Evolutionary conservation across 352 stramenopile genomes (phyloP).

Genomic region (Globisporangium polare): DNA sequence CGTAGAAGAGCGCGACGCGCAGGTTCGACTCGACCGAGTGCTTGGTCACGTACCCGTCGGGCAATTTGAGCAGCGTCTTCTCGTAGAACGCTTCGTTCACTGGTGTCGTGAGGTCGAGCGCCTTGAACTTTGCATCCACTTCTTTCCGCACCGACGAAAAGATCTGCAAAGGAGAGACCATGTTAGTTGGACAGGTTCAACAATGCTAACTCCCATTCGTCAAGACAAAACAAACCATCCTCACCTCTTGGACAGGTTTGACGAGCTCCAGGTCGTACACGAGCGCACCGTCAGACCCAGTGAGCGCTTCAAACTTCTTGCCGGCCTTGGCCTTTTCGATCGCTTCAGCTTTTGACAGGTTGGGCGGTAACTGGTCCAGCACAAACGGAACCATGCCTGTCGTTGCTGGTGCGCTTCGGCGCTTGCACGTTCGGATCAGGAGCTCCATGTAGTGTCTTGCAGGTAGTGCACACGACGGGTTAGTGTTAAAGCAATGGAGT

Average conservation of each 20-base stretch:
- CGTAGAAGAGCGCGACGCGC: conserved; percentile 87
- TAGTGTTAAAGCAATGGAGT: neutral
- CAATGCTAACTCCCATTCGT: neutral
- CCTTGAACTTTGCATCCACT: neutral
- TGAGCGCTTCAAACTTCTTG: conserved; percentile 84
- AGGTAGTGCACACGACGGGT: neutral
- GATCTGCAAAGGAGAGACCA: conserved; percentile 1
- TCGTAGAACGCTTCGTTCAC: conserved; percentile 36
- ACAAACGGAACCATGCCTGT: conserved; percentile 96
- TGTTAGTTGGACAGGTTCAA: neutral
- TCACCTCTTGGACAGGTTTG: conserved; percentile 37
- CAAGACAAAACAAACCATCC: neutral
- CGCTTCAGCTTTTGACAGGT: conserved; percentile 49
- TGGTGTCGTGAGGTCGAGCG: neutral
- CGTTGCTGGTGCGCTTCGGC: conserved; percentile 90
- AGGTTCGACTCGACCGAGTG: conserved; percentile 84
- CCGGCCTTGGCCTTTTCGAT: conserved; percentile 79
- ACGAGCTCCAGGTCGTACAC: conserved; percentile 93
- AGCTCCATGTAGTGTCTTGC: conserved; percentile 89
- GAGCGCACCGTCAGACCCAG: conserved; percentile 92
- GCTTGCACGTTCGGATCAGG: conserved; percentile 93
- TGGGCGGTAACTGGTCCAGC: conserved; percentile 82
- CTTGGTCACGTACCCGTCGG: conserved; percentile 64
- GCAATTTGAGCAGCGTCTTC: conserved; percentile 47
- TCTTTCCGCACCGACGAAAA: conserved; percentile 11